Evolutionary conservation across 345 rosid species (phyloP), one percentile per base, ranked within the genome.

Genomic region (Erysimum cheiranthoides): DNA sequence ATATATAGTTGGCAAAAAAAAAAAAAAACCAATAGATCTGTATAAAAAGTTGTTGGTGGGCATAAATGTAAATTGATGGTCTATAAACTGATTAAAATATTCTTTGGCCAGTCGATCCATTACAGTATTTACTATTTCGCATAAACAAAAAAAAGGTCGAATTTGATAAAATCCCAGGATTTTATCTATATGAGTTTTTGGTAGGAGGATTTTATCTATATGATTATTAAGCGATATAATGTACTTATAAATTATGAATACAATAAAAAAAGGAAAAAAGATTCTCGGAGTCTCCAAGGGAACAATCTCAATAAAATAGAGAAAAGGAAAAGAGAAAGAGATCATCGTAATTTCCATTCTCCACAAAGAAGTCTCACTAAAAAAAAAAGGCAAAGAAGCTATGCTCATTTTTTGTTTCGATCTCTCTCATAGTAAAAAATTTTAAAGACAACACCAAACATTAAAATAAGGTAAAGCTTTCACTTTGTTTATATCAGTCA

Each of bases 401-500:
- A 38, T 43, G 68, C 73, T 31, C 45, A 58, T 67, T 36, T 49
- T 11, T 73, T 64, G n/a, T n/a, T n/a, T n/a, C n/a, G n/a, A n/a
- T 54, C 8, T 58, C 12, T 58, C 34, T 58, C 13, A 17, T 18
- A 40, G 40, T 68, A 50, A 75, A 45, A 49, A n/a, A 52, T 57
- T 60, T 76, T 59, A 43, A 65, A 73, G 39, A 65, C 71, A 6
- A 61, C 52, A 10, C 4, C 56, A 18, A 38, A 27, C 60, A 64
- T 77, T 77, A 78, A 78, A 65, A 71, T 64, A 71, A 39, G 77
- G 69, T 72, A 66, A 35, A 78, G 64, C 69, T 72, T 59, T 50
- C 62, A 71, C 80, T 71, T 77, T 77, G 68, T 61, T 77, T 77
- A 61, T 72, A 70, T 65, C 77, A 71, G 66, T 71, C 51, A 58